phyloP scores from a whole-genome alignment of 192 early-diverging fungal genomes.

The Backusella liffmaniae region DNA sequence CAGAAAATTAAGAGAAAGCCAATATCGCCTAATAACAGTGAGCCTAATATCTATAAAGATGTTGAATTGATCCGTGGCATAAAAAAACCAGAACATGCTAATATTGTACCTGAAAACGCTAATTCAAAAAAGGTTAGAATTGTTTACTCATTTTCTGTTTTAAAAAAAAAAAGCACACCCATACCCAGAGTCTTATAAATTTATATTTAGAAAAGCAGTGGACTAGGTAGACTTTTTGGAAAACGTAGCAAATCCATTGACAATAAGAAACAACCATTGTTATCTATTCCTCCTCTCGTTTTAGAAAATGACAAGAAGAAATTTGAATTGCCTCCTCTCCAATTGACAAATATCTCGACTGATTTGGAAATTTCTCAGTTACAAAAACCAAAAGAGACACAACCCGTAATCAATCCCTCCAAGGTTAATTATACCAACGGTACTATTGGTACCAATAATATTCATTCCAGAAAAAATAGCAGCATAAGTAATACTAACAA shows the following conservation, averaged over 20 bases:
- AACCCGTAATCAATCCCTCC: not conserved
- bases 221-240: not conserved
- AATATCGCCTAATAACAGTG: not conserved
- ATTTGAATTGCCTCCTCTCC: not conserved
- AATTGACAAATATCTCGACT: not conserved
- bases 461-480: not conserved
- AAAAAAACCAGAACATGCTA: not conserved
- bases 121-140: not conserved
- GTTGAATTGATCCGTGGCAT: not conserved
- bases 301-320: not conserved
- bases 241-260: not conserved
- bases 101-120: not conserved
- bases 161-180: not conserved
- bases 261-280: not conserved
- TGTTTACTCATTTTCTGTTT: not conserved
- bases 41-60: not conserved
- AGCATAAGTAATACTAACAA: not conserved
- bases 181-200: not conserved
- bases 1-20: conserved; percentile 14
- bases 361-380: conserved; percentile 5
- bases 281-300: not conserved
- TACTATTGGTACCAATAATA: not conserved
- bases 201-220: not conserved
- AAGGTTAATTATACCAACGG: not conserved
- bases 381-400: not conserved